Percentiles rank a stretch among this genome's conserved stretches.
phyloP scores from a whole-genome alignment of 192 early-diverging fungal genomes.

The Phycomyces blakesleeanus region DNA sequence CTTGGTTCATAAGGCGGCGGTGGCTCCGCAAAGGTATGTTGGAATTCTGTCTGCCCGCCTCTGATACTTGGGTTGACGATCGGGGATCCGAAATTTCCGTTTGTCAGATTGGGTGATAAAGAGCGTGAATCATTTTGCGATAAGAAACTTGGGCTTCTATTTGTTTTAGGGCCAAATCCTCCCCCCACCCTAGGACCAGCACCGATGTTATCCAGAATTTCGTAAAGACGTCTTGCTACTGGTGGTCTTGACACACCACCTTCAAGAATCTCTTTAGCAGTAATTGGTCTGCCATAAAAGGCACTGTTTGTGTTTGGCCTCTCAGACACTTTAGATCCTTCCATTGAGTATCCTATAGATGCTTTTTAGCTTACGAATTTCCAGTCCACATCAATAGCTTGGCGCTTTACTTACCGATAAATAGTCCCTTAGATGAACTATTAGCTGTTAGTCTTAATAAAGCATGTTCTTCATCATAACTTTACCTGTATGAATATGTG shows the following conservation, averaged over 20 bases:
- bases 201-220: conserved; percentile 48
- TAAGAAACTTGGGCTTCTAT: too few species aligned
- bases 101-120: too few species aligned
- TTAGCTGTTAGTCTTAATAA: too few species aligned
- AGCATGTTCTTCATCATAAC: conserved; percentile 25
- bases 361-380: background rate
- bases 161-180: too few species aligned
- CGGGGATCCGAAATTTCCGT: too few species aligned
- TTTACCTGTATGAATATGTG: conserved; percentile 31
- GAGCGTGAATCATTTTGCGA: too few species aligned
- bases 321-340: conserved; percentile 25
- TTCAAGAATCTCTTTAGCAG: conserved; percentile 17
- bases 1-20: conserved; percentile 16
- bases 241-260: conserved; percentile 59
- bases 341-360: conserved; percentile 22
- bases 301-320: conserved; percentile 11
- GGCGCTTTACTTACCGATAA: background rate
- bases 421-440: conserved; percentile 22
- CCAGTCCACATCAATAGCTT: background rate
- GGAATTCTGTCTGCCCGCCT: too few species aligned
- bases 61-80: too few species aligned
- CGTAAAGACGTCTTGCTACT: conserved; percentile 68
- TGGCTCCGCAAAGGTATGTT: conserved; percentile 13
- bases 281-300: conserved; percentile 23
- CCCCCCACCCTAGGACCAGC: background rate